Base-by-base conservation (phyloP, 345 rosid species). In the Acer saccharum region DNA sequence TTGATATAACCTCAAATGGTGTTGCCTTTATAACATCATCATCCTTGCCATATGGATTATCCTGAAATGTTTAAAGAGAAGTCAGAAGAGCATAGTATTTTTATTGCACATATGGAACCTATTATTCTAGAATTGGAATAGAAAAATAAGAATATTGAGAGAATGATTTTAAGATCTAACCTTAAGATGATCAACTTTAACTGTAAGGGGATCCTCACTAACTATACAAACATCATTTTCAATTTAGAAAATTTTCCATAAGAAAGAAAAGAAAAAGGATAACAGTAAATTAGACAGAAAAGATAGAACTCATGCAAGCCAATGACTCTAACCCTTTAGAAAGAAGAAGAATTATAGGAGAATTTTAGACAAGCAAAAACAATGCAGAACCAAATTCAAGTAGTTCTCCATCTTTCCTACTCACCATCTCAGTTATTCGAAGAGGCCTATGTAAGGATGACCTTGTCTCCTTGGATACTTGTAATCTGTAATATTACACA, bases 171-270 rank as follows among this genome's bases (percentile, higher is more conserved):
- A 57, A 68, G 3, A 43, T 3, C 83, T 71, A 83, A 86, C 99
- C 98, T 94, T 97, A 64, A 97, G 88, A 87, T 97, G 99, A 84
- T 97, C 99, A 29, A 93, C 97, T 87, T 90, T 96, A 84, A 97
- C 98, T 1, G 93, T 94, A 74, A 97, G 94, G 70, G 98, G 98
- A 74, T 93, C 96, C 81, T 94, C 97, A 46, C 90, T 87, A 77
- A 87, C 98, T 98, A 77, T 67, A 75, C 43, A 77, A 55, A 74
- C 68, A 84, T 39, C 25, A 72, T 1, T 9, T 64, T 85, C 78
- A 75, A 68, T 71, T 52, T 46, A 46, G 52, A 74, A 76, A 73
- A 61, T 13, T 64, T 76, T 46, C 27, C 29, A 44, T 27, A 0
- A 63, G 57, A 74, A 8, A 43, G 1, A 43, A 7, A 43, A 65